Conservation (phyloP, 1,284 basidiomycete species). For the Boletus coffeatus region DNA sequence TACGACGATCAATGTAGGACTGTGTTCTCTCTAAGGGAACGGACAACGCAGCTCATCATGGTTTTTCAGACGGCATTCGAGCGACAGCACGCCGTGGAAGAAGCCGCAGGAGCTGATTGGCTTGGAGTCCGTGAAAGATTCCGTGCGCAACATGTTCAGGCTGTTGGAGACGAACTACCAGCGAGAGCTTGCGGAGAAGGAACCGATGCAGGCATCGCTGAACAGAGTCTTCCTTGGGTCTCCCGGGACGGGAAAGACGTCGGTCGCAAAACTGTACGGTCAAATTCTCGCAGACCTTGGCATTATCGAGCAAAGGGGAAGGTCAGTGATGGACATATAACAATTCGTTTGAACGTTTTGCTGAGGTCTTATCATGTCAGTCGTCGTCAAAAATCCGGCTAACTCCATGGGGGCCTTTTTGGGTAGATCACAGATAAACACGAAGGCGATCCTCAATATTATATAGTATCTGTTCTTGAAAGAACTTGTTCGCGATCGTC, state of each 20-base stretch:
- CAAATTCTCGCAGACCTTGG: neutral
- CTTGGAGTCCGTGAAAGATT: neutral
- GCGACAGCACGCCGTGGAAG: neutral
- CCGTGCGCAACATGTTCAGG: neutral
- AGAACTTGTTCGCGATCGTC: no score
- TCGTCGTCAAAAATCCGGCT: neutral
- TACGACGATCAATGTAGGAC: neutral
- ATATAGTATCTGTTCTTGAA: neutral
- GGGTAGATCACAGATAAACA: no score
- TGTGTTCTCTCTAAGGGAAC: neutral
- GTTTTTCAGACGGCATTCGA: neutral
- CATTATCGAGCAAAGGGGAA: neutral
- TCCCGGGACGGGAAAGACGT: neutral
- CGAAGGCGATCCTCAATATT: neutral
- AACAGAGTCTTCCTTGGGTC: neutral
- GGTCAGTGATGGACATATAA: neutral
- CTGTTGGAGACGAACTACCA: neutral
- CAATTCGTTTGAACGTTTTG: neutral
- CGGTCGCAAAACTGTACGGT: neutral
- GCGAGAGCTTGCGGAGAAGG: neutral
- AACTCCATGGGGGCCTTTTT: no score
- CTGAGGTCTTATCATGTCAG: neutral
- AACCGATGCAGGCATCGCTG: neutral
- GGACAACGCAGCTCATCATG: neutral
- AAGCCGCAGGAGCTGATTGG: neutral